Conservation (phyloP, 306 rosid genomes). For the Arachis stenosperma region DNA sequence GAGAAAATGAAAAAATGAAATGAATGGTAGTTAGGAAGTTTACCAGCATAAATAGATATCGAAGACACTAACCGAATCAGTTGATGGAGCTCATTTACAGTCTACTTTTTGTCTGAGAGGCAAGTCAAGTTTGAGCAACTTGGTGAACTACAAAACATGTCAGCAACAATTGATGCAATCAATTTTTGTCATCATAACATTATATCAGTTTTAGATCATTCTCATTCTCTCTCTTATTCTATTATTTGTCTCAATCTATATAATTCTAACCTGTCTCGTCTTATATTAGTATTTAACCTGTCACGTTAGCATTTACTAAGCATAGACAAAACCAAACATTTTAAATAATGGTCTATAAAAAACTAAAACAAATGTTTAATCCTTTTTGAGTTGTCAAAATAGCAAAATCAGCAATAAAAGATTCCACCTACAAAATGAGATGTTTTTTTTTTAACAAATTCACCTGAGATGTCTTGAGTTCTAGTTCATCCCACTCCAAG, state of each 20-base stretch:
- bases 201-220: too few species aligned
- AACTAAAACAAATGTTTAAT: too few species aligned
- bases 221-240: too few species aligned
- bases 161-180: constrained; percentile 34
- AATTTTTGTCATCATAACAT: background rate
- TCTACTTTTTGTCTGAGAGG: constrained; percentile 58
- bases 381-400: too few species aligned
- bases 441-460: constrained; percentile 19
- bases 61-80: constrained; percentile 43
- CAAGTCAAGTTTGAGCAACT: constrained; percentile 77
- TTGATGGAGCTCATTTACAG: constrained; percentile 39
- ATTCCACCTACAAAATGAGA: background rate
- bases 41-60: background rate
- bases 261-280: too few species aligned
- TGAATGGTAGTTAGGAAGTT: constrained; percentile 1
- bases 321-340: too few species aligned
- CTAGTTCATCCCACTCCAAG: constrained; percentile 92
- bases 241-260: too few species aligned
- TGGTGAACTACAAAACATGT: constrained; percentile 66
- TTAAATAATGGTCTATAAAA: too few species aligned
- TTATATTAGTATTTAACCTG: too few species aligned
- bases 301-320: too few species aligned
- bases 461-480: constrained; percentile 91
- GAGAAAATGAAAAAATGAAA: background rate
- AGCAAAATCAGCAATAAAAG: background rate